Percentiles rank a stretch among this genome's conserved stretches.
Evolutionary conservation across 2,329 filamentous ascomycete species (phyloP).

Genomic region (Cryphonectria japonica): DNA sequence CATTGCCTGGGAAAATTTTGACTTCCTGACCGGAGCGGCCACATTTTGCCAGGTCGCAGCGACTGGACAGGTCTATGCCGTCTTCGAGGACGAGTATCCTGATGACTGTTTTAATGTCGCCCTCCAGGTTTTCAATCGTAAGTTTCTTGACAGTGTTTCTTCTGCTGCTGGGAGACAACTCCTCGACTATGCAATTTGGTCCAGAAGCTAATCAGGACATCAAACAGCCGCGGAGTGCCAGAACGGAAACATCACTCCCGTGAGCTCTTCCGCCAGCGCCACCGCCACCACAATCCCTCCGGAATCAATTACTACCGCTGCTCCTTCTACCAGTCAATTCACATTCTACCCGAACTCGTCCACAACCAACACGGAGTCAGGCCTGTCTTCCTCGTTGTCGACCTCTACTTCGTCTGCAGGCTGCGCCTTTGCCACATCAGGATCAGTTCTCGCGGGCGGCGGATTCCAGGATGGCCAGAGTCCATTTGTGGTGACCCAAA

Average conservation of each 20-base stretch:
- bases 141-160: neutral
- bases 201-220: neutral
- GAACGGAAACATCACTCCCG: neutral
- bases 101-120: neutral
- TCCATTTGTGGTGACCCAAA: neutral
- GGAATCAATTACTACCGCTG: neutral
- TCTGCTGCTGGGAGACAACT: neutral
- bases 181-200: neutral
- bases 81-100: neutral
- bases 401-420: neutral
- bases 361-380: neutral
- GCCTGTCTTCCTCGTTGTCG: neutral
- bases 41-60: neutral
- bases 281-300: neutral
- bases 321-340: neutral
- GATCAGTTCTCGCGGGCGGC: neutral
- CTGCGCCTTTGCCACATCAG: neutral
- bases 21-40: neutral
- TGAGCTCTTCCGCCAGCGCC: neutral
- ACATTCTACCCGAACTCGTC: neutral
- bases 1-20: neutral
- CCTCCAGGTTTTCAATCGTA: neutral
- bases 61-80: constrained; percentile 6
- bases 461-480: neutral
- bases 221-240: neutral